phyloP scores from a whole-genome alignment of 169 alveolate species.

The Cryptosporidium ubiquitum region DNA sequence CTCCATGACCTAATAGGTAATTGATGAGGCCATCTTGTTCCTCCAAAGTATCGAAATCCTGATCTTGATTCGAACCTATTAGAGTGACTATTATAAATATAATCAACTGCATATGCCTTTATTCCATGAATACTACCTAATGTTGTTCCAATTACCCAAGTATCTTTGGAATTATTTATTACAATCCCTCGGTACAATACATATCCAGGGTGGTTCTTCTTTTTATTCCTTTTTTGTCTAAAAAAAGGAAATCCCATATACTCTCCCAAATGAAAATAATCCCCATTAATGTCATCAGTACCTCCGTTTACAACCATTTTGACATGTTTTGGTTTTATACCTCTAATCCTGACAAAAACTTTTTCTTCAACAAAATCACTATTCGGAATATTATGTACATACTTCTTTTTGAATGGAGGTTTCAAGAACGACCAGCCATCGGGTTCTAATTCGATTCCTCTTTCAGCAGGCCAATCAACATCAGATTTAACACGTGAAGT shows the following conservation, averaged over 20 bases:
- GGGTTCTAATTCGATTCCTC: constrained; percentile 67
- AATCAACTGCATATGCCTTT: constrained; percentile 64
- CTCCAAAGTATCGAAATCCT: constrained; percentile 65
- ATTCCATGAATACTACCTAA: constrained; percentile 70
- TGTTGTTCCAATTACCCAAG: constrained; percentile 71
- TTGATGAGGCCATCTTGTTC: constrained; percentile 74
- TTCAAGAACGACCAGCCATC: constrained; percentile 67
- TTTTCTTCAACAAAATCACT: constrained; percentile 27
- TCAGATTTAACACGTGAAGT: constrained; percentile 31
- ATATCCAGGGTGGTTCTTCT: constrained; percentile 57
- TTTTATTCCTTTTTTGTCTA: constrained; percentile 65
- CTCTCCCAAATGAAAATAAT: constrained; percentile 61
- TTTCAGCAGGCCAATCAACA: constrained; percentile 73
- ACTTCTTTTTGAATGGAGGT: constrained; percentile 63
- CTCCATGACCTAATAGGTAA: constrained; percentile 63
- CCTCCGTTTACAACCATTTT: constrained; percentile 69
- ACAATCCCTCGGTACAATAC: constrained; percentile 48
- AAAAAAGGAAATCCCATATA: constrained; percentile 69
- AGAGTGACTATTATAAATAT: not conserved
- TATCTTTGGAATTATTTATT: constrained; percentile 36
- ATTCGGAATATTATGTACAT: constrained; percentile 47
- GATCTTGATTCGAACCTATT: not conserved
- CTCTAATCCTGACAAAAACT: constrained; percentile 23
- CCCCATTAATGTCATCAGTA: constrained; percentile 67
- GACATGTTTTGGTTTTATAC: constrained; percentile 37